phyloP scores from a whole-genome alignment of 2,329 filamentous ascomycete genomes.

The Cordyceps sp. region DNA sequence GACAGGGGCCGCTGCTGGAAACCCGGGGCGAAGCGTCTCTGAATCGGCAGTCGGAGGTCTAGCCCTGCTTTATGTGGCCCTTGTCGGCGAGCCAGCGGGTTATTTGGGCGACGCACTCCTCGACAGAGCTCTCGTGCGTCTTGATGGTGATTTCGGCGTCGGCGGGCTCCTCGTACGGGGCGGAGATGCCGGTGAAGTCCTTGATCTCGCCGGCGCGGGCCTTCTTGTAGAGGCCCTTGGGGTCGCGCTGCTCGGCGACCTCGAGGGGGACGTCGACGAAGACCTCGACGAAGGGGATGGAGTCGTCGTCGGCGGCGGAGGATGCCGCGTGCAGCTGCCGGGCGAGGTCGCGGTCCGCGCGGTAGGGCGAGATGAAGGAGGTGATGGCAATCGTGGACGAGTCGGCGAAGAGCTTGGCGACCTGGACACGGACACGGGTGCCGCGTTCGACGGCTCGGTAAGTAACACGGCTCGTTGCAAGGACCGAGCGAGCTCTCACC shows the following conservation, averaged over 20 bases:
- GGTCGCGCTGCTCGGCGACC: conserved; percentile 86
- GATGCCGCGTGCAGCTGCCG: conserved; percentile 57
- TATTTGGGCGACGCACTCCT: conserved; percentile 79
- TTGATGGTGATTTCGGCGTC: conserved; percentile 75
- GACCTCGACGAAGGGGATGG: conserved; percentile 83
- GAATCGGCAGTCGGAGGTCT: no score
- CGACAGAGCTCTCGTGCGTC: conserved; percentile 66
- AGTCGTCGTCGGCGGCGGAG: conserved; percentile 39
- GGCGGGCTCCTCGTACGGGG: conserved; percentile 83
- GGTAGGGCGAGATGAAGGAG: conserved; percentile 93
- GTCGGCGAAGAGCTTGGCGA: conserved; percentile 94
- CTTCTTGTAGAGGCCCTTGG: conserved; percentile 97
- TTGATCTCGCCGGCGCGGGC: conserved; percentile 86
- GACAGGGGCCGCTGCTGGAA: no score
- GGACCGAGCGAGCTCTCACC: conserved; percentile 18
- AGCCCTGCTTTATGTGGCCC: conserved; percentile 25
- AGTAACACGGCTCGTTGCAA: neutral
- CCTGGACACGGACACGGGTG: no score
- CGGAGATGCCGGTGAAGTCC: conserved; percentile 90
- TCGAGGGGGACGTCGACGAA: conserved; percentile 83
- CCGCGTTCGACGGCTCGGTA: no score
- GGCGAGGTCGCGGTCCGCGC: conserved; percentile 68
- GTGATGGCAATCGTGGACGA: conserved; percentile 75
- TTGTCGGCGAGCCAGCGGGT: conserved; percentile 59
- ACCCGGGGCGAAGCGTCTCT: no score